These are phyloP conservation scores for Penicillium nucicola DNA, from an alignment of 495 filamentous ascomycete genomes.

Conservation along the genomic window DNA sequence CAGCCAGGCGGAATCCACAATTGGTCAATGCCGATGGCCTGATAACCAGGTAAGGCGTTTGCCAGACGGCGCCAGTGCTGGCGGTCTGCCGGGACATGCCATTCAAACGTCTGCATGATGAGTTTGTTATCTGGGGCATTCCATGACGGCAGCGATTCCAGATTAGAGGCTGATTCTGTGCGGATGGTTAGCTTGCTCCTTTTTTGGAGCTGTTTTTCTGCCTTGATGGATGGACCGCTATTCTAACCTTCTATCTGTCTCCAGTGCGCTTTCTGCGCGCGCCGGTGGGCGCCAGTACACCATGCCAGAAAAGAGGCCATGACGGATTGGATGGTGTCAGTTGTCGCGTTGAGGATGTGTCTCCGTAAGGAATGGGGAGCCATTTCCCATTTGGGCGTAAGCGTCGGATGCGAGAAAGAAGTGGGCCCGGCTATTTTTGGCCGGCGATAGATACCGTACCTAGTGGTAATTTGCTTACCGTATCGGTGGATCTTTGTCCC, in stretches of 20 bases:
- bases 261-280: background rate
- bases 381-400: background rate
- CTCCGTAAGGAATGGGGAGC: background rate
- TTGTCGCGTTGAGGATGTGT: background rate
- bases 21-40: slow-evolving; percentile 60
- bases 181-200: background rate
- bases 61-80: slow-evolving; percentile 62
- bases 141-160: slow-evolving; percentile 35
- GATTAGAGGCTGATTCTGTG: slow-evolving; percentile 24
- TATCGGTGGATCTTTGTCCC: too few relatives aligned
- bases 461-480: too few relatives aligned
- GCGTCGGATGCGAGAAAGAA: background rate
- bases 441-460: background rate
- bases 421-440: background rate
- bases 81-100: slow-evolving; percentile 65
- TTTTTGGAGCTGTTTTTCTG: too few relatives aligned
- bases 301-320: background rate
- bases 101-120: slow-evolving; percentile 73
- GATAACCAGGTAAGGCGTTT: slow-evolving; percentile 50
- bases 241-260: slow-evolving; percentile 3
- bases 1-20: slow-evolving; percentile 75
- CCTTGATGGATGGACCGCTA: too few relatives aligned
- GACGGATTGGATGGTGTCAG: background rate
- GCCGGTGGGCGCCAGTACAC: background rate
- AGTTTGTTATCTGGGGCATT: slow-evolving; percentile 50